Percentiles rank a stretch among this genome's conserved stretches.
Evolutionary conservation across 1,284 basidiomycete species (phyloP).

Genomic region (Rhodotorula mucilaginosa): DNA sequence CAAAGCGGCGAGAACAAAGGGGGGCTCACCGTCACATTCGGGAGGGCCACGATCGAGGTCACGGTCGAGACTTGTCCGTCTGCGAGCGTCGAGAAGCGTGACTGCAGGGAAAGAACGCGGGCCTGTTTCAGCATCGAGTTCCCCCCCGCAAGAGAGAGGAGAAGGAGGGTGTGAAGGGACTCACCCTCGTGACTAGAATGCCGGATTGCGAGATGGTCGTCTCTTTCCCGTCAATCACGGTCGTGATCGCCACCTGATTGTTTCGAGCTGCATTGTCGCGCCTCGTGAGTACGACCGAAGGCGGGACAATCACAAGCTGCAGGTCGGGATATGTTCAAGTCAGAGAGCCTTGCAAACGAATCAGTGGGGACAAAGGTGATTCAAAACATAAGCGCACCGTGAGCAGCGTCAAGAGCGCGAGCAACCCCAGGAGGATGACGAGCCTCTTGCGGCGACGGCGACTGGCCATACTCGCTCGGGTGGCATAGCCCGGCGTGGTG

Average conservation of each 20-base stretch:
- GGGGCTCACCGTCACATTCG: constrained; percentile 13
- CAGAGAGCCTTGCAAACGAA: no score
- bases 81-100: constrained; percentile 4
- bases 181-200: neutral
- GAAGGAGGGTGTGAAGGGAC: neutral
- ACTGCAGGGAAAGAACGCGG: neutral
- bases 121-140: no score
- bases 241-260: neutral
- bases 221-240: constrained; percentile 1
- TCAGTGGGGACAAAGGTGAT: no score
- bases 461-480: neutral
- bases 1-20: no score
- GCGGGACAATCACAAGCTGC: constrained; percentile 4
- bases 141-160: no score
- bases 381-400: neutral
- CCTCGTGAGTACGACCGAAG: constrained; percentile 1
- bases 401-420: neutral
- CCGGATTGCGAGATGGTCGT: neutral
- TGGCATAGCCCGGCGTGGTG: neutral
- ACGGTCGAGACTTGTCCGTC: constrained; percentile 9
- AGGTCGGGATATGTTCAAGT: no score
- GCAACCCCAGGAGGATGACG: neutral
- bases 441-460: neutral
- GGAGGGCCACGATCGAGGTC: constrained; percentile 10
- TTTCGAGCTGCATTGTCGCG: neutral